These are phyloP conservation scores for Scutellaria galericulata DNA, from an alignment of 257 asterid genomes.

Conservation along the genomic window DNA sequence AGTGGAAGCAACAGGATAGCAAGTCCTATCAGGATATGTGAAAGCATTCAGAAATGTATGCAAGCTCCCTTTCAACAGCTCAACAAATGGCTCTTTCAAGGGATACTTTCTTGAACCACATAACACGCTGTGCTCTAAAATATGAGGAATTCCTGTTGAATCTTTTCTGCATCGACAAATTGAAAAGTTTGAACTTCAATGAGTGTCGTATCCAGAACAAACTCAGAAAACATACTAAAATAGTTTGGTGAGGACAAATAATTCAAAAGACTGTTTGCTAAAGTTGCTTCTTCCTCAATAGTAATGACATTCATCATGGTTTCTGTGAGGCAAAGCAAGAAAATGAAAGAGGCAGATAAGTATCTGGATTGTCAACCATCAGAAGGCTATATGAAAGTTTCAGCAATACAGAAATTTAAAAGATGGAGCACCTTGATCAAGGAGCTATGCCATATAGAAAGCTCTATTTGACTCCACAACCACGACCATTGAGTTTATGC, in stretches of 20 bases:
- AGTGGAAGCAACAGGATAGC: slow-evolving; percentile 99
- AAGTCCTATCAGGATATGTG: slow-evolving; percentile 98
- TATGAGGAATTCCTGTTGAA: slow-evolving; percentile 98
- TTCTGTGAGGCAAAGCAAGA: not conserved
- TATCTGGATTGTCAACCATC: slow-evolving; percentile 8
- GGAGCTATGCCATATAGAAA: slow-evolving; percentile 1
- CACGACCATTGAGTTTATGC: not conserved
- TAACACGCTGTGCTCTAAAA: slow-evolving; percentile 92
- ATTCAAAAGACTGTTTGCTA: slow-evolving; percentile 11
- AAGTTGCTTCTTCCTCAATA: slow-evolving; percentile 19
- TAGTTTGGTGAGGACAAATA: slow-evolving; percentile 4
- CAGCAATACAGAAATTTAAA: too few species aligned
- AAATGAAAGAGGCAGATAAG: not conserved
- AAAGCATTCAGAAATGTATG: slow-evolving; percentile 95
- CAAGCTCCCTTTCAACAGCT: slow-evolving; percentile 94
- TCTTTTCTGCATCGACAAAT: slow-evolving; percentile 77
- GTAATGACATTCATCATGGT: not conserved
- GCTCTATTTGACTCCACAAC: slow-evolving; percentile 16
- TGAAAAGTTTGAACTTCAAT: slow-evolving; percentile 19
- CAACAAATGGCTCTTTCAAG: slow-evolving; percentile 95
- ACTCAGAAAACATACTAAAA: not conserved
- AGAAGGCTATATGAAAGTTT: not conserved
- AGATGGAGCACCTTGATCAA: too few species aligned
- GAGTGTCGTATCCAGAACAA: slow-evolving; percentile 12
- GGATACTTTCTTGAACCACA: slow-evolving; percentile 99